Percentiles rank a stretch among this genome's conserved stretches.
Evolutionary conservation across 306 rosid genomes (phyloP).

Genomic region (Quillaja saponaria): DNA sequence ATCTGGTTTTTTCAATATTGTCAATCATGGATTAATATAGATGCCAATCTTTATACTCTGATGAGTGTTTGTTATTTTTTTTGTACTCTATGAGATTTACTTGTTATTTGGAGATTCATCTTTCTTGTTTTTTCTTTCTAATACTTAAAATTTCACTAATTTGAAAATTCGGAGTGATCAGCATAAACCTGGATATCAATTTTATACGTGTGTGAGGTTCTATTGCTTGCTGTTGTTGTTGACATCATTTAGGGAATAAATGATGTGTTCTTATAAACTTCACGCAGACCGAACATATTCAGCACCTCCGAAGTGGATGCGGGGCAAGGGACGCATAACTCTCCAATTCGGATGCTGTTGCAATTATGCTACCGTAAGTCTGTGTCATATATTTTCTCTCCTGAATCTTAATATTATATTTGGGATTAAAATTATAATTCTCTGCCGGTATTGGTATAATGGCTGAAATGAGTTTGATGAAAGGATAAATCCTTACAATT

Average conservation of each 20-base stretch:
- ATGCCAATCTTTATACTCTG: neutral
- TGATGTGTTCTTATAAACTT: conserved; percentile 27
- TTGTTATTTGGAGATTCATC: neutral
- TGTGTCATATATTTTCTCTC: conserved; percentile 12
- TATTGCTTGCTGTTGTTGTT: conserved; percentile 5
- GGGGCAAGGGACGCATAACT: conserved; percentile 94
- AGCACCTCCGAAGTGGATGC: conserved; percentile 95
- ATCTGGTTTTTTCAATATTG: too few species aligned
- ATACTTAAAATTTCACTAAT: neutral
- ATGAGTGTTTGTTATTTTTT: too few species aligned
- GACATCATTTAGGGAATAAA: conserved; percentile 2
- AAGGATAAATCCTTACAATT: conserved; percentile 17
- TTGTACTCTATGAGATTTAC: neutral
- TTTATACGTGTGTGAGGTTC: conserved; percentile 17
- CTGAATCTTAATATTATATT: neutral
- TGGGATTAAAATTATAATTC: conserved; percentile 10
- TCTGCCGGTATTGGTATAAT: conserved; percentile 9
- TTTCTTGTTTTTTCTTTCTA: conserved; percentile 6
- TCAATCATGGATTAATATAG: neutral
- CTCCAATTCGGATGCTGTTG: conserved; percentile 96
- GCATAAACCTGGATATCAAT: neutral
- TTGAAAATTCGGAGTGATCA: neutral
- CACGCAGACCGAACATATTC: conserved; percentile 77
- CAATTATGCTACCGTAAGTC: conserved; percentile 81
- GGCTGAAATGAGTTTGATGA: conserved; percentile 4